Evolutionary conservation across 2,329 filamentous ascomycete species (phyloP).

Genomic region (Cytospora leucostoma): DNA sequence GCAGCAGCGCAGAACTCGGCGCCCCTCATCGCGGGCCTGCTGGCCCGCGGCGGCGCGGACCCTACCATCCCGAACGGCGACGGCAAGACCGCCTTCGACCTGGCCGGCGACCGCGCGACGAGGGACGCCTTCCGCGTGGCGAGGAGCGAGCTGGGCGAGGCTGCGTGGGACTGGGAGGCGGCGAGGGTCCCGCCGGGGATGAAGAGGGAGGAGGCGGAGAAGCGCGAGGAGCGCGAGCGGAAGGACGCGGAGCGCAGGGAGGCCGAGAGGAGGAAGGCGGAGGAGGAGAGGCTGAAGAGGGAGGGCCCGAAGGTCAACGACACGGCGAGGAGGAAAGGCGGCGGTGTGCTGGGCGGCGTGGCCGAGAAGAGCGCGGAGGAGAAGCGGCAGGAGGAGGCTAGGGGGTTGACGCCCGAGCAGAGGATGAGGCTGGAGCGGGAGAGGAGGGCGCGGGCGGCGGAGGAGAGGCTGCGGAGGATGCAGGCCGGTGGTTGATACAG

Average conservation of each 20-base stretch:
- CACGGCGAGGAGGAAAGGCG: constrained; percentile 47
- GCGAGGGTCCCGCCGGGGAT: constrained; percentile 73
- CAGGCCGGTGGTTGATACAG: constrained; percentile 42
- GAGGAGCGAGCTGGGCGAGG: constrained; percentile 77
- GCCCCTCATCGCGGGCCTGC: constrained; percentile 73
- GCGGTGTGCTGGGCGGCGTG: constrained; percentile 57
- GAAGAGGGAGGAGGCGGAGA: constrained; percentile 69
- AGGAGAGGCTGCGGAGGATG: constrained; percentile 78
- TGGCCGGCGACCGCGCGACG: constrained; percentile 81
- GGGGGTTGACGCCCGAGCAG: constrained; percentile 87
- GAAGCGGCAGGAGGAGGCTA: constrained; percentile 77
- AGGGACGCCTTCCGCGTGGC: constrained; percentile 91
- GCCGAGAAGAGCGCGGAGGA: constrained; percentile 76
- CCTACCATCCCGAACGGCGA: constrained; percentile 71
- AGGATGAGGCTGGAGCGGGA: constrained; percentile 82
- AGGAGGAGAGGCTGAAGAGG: constrained; percentile 70
- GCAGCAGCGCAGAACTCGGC: constrained; percentile 80
- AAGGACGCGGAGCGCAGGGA: constrained; percentile 69
- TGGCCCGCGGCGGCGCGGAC: constrained; percentile 73
- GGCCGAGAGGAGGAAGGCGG: constrained; percentile 67
- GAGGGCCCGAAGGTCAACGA: constrained; percentile 60
- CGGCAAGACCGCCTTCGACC: constrained; percentile 82
- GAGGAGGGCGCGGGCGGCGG: constrained; percentile 84
- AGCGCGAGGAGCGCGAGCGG: constrained; percentile 69
- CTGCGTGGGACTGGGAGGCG: constrained; percentile 74